Conservation (phyloP, 257 asterid genomes). For the Solanum pennellii region DNA sequence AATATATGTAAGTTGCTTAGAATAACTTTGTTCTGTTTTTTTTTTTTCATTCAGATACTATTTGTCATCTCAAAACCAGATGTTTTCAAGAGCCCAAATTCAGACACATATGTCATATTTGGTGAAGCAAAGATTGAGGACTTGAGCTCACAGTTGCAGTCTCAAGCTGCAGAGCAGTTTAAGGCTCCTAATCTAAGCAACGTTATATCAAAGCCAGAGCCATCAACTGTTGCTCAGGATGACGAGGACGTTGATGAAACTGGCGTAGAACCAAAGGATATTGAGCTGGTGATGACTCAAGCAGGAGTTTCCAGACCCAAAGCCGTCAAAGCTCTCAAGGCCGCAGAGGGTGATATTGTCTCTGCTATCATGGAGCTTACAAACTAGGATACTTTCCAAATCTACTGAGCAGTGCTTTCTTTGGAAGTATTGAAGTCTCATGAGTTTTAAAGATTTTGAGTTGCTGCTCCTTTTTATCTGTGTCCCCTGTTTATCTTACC, state of each 20-base stretch:
- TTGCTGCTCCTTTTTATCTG: neutral
- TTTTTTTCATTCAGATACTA: conserved; percentile 20
- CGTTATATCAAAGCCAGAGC: conserved; percentile 23
- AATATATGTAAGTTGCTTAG: neutral
- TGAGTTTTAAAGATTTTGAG: neutral
- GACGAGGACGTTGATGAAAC: conserved; percentile 65
- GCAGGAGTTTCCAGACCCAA: conserved; percentile 38
- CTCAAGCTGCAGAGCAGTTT: conserved; percentile 58
- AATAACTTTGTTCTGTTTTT: neutral
- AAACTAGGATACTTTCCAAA: conserved; percentile 12
- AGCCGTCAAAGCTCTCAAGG: conserved; percentile 43
- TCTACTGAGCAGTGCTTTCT: neutral
- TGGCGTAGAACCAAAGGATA: conserved; percentile 51
- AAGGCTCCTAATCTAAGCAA: conserved; percentile 29
- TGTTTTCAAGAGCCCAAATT: conserved; percentile 62
- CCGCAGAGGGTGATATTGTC: conserved; percentile 45
- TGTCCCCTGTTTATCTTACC: neutral
- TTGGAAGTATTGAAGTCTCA: neutral
- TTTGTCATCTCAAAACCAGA: conserved; percentile 62
- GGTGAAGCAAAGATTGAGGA: conserved; percentile 69
- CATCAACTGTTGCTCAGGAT: conserved; percentile 26
- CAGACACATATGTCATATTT: conserved; percentile 53
- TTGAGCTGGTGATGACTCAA: conserved; percentile 54
- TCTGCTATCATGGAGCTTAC: conserved; percentile 63
- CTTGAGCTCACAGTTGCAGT: conserved; percentile 50